Conservation (phyloP, 208 protist species). For the Porcisia deanei region DNA sequence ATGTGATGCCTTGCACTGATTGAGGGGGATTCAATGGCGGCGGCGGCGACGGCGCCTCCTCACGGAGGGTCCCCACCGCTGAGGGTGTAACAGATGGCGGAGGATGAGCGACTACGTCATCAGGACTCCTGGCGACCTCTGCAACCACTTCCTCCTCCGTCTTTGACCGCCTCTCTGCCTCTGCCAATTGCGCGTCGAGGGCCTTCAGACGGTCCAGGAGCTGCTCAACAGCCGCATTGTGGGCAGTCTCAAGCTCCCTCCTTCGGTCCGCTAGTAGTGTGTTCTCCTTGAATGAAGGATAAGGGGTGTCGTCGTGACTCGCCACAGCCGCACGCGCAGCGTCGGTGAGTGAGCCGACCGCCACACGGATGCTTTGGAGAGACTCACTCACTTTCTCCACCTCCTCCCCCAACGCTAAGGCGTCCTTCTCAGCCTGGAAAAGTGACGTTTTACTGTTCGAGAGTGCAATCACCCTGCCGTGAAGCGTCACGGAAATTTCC, state of each 20-base stretch:
- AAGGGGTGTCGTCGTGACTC: background rate
- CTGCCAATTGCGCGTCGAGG: constrained; percentile 12
- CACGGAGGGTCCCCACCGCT: background rate
- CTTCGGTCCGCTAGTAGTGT: constrained; percentile 3
- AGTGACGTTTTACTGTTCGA: constrained; percentile 7
- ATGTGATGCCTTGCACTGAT: background rate
- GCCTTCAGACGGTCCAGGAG: constrained; percentile 9
- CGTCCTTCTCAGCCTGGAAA: constrained; percentile 3
- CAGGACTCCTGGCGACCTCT: background rate
- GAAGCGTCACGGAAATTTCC: constrained; percentile 2
- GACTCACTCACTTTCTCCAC: constrained; percentile 5
- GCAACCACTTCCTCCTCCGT: background rate
- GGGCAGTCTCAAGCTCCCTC: constrained; percentile 2
- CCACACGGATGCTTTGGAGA: constrained; percentile 21
- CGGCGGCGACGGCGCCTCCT: background rate
- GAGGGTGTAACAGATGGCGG: background rate
- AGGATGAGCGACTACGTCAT: background rate
- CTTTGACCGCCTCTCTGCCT: background rate
- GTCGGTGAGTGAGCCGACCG: constrained; percentile 1
- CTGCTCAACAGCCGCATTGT: background rate
- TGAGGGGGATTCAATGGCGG: background rate
- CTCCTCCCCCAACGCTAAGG: constrained; percentile 6
- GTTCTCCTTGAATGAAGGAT: background rate
- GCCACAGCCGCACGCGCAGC: background rate
- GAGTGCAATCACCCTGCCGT: background rate